Conservation (phyloP, 2,329 filamentous ascomycete species). For the Polytolypa hystricis region DNA sequence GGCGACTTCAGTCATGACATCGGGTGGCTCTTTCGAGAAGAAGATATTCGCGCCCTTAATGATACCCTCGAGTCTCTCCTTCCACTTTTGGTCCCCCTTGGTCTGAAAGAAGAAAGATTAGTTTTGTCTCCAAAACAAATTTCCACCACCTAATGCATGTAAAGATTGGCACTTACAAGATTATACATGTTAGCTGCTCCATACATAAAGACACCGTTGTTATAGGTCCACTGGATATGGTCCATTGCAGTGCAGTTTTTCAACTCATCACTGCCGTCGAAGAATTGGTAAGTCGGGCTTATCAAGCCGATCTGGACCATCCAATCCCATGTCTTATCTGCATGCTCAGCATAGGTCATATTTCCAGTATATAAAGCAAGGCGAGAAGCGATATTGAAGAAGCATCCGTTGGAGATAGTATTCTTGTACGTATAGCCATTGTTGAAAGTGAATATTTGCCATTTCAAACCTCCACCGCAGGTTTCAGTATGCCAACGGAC, state of each 20-base stretch:
- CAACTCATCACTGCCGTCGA: slow-evolving; percentile 45
- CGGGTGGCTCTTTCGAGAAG: slow-evolving; percentile 34
- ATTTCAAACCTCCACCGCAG: slow-evolving; percentile 66
- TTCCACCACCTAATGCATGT: neutral
- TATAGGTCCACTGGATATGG: slow-evolving; percentile 47
- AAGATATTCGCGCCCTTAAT: slow-evolving; percentile 46
- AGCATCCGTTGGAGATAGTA: slow-evolving; percentile 46
- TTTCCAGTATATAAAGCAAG: slow-evolving; percentile 71
- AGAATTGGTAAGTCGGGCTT: slow-evolving; percentile 40
- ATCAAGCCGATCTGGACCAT: slow-evolving; percentile 40
- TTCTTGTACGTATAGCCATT: slow-evolving; percentile 53
- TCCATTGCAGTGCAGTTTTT: slow-evolving; percentile 42
- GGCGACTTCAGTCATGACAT: slow-evolving; percentile 48
- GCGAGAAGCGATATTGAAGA: slow-evolving; percentile 52
- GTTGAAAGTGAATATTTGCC: slow-evolving; percentile 77
- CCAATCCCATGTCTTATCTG: slow-evolving; percentile 53
- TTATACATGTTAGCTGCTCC: slow-evolving; percentile 50
- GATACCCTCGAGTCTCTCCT: slow-evolving; percentile 38
- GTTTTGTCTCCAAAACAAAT: slow-evolving; percentile 1
- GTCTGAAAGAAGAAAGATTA: slow-evolving; percentile 18
- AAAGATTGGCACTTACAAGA: slow-evolving; percentile 25
- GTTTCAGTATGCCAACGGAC: slow-evolving; percentile 54
- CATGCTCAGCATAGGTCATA: slow-evolving; percentile 66
- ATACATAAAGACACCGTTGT: slow-evolving; percentile 43
- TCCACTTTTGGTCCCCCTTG: slow-evolving; percentile 40